Evolutionary conservation across 2,329 filamentous ascomycete genomes (phyloP).

Genomic region (Venturia oleaginea): DNA sequence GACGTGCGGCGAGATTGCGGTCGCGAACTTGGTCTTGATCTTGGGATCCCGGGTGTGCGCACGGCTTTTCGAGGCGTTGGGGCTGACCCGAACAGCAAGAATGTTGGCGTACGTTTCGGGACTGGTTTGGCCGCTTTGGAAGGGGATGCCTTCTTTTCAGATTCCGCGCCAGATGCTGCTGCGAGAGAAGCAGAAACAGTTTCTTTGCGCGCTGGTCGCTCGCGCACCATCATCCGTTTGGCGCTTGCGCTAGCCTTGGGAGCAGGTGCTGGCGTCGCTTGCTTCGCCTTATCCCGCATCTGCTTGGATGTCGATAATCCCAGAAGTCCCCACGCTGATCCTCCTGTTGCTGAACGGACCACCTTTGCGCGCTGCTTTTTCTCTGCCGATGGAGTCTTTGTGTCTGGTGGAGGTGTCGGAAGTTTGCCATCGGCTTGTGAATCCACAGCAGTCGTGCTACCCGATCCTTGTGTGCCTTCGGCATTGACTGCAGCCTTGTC

Average conservation of each 20-base stretch:
- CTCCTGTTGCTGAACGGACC: slow-evolving; percentile 8
- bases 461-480: slow-evolving; percentile 14
- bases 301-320: slow-evolving; percentile 10
- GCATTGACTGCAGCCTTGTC: slow-evolving; percentile 11
- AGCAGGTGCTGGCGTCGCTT: slow-evolving; percentile 1
- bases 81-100: slow-evolving; percentile 9
- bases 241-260: slow-evolving; percentile 5
- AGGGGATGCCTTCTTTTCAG: slow-evolving; percentile 6
- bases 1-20: slow-evolving; percentile 8
- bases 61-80: slow-evolving; percentile 10
- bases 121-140: background rate
- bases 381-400: background rate
- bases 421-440: slow-evolving; percentile 12
- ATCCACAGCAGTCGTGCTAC: slow-evolving; percentile 16
- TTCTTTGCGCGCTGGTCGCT: slow-evolving; percentile 12
- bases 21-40: slow-evolving; percentile 7
- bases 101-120: slow-evolving; percentile 12
- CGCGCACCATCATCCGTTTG: slow-evolving; percentile 8
- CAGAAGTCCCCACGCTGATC: slow-evolving; percentile 15
- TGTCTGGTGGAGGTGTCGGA: slow-evolving; percentile 16
- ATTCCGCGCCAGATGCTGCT: slow-evolving; percentile 11
- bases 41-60: background rate
- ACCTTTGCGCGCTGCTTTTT: slow-evolving; percentile 16
- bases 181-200: background rate
- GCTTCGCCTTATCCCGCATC: slow-evolving; percentile 7